Percentiles rank a stretch among this genome's conserved stretches.
Conservation (phyloP, 2,329 filamentous ascomycete species). For the Colletotrichum echinochloae region DNA sequence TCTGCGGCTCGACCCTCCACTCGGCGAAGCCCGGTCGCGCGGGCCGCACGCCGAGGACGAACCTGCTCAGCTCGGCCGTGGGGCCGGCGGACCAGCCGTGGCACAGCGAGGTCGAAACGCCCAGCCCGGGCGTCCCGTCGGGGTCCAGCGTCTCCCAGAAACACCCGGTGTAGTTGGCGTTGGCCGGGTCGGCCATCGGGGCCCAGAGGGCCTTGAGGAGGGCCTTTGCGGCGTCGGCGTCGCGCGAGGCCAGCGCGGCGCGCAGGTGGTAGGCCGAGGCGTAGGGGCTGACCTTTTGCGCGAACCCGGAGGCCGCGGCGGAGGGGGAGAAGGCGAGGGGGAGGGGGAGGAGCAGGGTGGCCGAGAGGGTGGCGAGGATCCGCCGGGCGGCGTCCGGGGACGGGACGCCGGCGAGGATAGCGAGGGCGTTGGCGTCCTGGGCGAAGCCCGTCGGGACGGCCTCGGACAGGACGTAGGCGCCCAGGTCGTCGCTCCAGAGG, state of each 20-base stretch:
- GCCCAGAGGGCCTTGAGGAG: constrained; percentile 44
- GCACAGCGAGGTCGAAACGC: constrained; percentile 47
- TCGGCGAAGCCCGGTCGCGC: constrained; percentile 42
- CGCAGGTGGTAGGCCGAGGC: constrained; percentile 49
- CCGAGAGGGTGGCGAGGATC: constrained; percentile 42
- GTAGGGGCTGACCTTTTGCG: constrained; percentile 45
- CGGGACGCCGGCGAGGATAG: constrained; percentile 48
- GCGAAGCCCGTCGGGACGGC: constrained; percentile 42
- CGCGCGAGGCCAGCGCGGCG: constrained; percentile 43
- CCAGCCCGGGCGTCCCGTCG: constrained; percentile 45
- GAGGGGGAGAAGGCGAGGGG: constrained; percentile 43
- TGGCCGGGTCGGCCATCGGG: constrained; percentile 45
- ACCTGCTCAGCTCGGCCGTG: constrained; percentile 48
- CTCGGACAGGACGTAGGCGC: constrained; percentile 46
- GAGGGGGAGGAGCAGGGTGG: constrained; percentile 29
- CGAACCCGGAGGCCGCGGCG: constrained; percentile 39
- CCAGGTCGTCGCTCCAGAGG: constrained; percentile 45
- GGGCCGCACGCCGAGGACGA: constrained; percentile 46
- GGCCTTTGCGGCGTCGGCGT: constrained; percentile 24
- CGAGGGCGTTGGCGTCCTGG: constrained; percentile 49
- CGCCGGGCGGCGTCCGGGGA: not conserved
- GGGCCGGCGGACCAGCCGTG: constrained; percentile 51
- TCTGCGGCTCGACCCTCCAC: constrained; percentile 42
- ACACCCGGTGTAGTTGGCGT: constrained; percentile 46
- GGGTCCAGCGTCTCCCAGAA: constrained; percentile 49